Base-by-base conservation (phyloP, 106 monocot genomes). In the Ottelia alismoides region DNA sequence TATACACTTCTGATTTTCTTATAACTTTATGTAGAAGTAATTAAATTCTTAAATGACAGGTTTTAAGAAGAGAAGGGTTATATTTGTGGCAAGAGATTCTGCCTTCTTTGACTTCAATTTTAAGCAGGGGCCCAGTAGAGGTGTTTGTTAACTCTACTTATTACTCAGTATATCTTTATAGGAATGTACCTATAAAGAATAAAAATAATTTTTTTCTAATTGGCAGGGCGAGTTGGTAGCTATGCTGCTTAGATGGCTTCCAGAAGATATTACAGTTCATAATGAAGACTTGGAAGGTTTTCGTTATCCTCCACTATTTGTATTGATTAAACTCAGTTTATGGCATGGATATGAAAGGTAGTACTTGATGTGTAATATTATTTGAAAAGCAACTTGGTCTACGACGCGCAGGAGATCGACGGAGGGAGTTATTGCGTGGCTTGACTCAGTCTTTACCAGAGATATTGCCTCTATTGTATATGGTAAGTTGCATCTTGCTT, bases 201-300 rank as follows among this genome's bases (percentile, higher is more conserved):
- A n/a, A n/a, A n/a, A n/a, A n/a, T n/a, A n/a, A 45, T 30, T 52
- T 12, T 65, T 19, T 40, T 28, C 30, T 32, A 30, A 31, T 50
- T 49, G 6, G 56, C 62, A 98, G 98, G 98, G 82, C 69, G 98
- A 98, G 49, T 63, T 90, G 53, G 98, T 90, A 55, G 82, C 98
- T 17, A 98, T 98, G 82, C 67, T 98, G 60, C 63, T 98, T 70
- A 98, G 98, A 65, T 98, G 90, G 90, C 90, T 98, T 73, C 98
- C 98, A 45, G 98, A 98, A 72, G 98, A 98, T 72, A 90, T 98
- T 24, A 90, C 98, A 61, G 98, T 98, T 71, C 98, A 98, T 53
- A 90, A 98, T 72, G 98, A 98, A 59, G 98, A 98, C 55, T 64
- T 98, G 46, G 98, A 98, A 85, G 98, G 98, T 90, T 63, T 21